Base-by-base conservation (phyloP, 495 filamentous ascomycete species). In the Lophiostoma macrostomum region DNA sequence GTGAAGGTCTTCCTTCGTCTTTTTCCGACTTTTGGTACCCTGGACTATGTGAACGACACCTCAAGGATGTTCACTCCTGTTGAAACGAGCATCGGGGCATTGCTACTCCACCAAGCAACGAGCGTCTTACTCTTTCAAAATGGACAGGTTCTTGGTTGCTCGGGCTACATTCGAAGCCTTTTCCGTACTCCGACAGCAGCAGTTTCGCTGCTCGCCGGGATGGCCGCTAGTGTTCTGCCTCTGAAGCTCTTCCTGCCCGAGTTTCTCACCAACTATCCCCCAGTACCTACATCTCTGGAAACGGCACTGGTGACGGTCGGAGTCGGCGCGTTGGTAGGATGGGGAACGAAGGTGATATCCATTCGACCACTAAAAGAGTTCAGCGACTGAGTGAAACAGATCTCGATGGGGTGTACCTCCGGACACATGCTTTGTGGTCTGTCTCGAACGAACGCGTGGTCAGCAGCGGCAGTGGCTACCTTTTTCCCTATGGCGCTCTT, bases 401-500 rank as follows among this genome's bases (percentile, higher is more conserved):
- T 27, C 16, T 27, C 73, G 18, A 71, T 71, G 36, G 80, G 80
- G 22, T 83, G 80, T 53, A 81, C 80, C 11, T 80, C 78, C 1
- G 80, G 80, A 25, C 80, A 83, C 60, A 80, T 83, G 72, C 74
- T 83, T 28, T 80, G 78, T 52, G 80, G 80, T 0, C 49, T 82
- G 4, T 73, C 79, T 0, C 76, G 76, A 25, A 66, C 78, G 13
- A 78, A 74, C 3, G 56, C 68, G 16, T 75, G 79, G 34, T 80
- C 78, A 7, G 39, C 80, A 8, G 72, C 76, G 38, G 75, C 80
- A 29, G 78, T 78, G 0, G 70, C 66, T 5, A 66, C 72, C n/a
- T 82, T 83, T 70, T 82, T 80, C 65, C 69, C 70, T 1, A 64
- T 72, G 0, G 79, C 76, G 14, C 41, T 80, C 3, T 30, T 78